Conservation (phyloP, 345 rosid genomes). For the Eucalyptus sp. region DNA sequence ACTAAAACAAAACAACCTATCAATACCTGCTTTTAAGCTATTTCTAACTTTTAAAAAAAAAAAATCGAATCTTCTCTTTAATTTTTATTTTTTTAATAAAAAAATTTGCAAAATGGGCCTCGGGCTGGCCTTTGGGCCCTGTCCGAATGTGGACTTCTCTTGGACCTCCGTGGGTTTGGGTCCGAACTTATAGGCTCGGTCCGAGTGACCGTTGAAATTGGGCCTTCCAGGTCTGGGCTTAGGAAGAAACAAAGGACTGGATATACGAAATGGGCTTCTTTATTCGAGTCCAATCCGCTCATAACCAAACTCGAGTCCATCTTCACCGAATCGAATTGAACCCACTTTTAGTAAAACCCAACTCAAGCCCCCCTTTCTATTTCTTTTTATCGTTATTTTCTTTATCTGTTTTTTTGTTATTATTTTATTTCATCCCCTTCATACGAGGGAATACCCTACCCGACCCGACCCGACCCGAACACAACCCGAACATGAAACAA, state of each 20-base stretch:
- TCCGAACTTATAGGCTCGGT: neutral
- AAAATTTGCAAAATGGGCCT: neutral
- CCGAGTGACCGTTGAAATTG: neutral
- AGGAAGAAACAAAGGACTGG: neutral
- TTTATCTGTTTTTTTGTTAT: too few relatives aligned
- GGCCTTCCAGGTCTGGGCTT: neutral
- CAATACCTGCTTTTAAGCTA: fast-evolving
- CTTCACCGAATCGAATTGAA: neutral
- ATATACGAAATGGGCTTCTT: neutral
- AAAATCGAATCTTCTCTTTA: too few relatives aligned
- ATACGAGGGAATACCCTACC: too few relatives aligned
- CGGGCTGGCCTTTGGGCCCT: neutral
- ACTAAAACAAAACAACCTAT: fast-evolving
- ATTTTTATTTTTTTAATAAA: fast-evolving
- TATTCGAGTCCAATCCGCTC: neutral
- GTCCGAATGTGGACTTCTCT: neutral
- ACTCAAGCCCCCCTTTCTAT: neutral
- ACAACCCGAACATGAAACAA: too few relatives aligned
- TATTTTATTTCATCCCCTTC: neutral
- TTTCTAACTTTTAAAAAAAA: too few relatives aligned
- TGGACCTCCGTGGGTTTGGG: neutral
- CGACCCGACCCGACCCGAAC: too few relatives aligned
- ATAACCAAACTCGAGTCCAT: neutral
- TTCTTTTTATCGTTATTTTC: too few relatives aligned
- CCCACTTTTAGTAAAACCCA: neutral